Conservation (phyloP, 257 asterid species). For the Thymus quinquecostatus region DNA sequence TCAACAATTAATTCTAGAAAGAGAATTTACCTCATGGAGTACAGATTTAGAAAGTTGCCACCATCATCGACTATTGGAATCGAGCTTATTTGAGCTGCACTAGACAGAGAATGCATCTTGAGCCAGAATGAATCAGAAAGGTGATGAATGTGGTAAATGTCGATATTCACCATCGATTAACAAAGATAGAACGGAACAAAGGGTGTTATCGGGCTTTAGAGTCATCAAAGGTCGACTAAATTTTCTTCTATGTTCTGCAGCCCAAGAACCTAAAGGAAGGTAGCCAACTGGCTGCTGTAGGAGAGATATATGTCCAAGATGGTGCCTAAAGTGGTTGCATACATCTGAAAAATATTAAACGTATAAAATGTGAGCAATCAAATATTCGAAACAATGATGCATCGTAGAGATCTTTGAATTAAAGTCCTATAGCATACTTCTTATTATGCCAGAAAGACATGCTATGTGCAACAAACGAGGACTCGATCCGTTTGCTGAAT, state of each 20-base stretch:
- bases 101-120: background rate
- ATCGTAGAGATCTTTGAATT: background rate
- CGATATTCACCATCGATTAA: constrained; percentile 59
- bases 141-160: background rate
- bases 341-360: constrained; percentile 41
- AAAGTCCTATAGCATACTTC: constrained; percentile 33
- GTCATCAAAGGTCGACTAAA: constrained; percentile 47
- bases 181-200: constrained; percentile 53
- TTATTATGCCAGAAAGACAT: constrained; percentile 62
- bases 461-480: constrained; percentile 52
- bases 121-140: background rate
- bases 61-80: constrained; percentile 58
- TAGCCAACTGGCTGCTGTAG: constrained; percentile 62
- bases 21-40: constrained; percentile 59
- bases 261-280: constrained; percentile 69
- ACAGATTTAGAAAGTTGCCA: constrained; percentile 53
- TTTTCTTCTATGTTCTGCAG: constrained; percentile 41
- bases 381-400: constrained; percentile 13
- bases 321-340: constrained; percentile 57
- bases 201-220: constrained; percentile 46
- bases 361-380: background rate
- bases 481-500: constrained; percentile 49
- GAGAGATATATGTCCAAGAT: constrained; percentile 56
- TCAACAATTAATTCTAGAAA: background rate
- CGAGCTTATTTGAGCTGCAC: constrained; percentile 68